These are phyloP conservation scores for Geotrichum histeridarum DNA, from an alignment of 1,139 yeast species.

Conservation along the genomic window DNA sequence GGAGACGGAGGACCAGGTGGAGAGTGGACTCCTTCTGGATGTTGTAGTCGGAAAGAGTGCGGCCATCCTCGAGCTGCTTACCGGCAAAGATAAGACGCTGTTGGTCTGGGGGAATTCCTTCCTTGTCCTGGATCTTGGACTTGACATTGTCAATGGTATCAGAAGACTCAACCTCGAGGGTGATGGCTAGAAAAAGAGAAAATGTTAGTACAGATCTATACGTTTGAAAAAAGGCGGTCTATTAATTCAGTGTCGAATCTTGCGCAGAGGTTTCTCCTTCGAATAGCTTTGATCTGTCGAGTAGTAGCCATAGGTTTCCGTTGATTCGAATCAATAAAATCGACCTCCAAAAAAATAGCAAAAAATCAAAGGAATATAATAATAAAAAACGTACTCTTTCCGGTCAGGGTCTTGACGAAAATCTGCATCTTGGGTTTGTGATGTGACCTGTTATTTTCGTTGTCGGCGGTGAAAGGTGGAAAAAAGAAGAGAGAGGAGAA, in stretches of 20 bases:
- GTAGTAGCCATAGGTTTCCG: neutral
- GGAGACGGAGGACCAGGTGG: constrained; percentile 95
- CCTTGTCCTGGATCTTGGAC: constrained; percentile 98
- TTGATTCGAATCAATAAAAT: constrained; percentile 43
- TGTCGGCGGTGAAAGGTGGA: constrained; percentile 11
- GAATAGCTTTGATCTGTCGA: too few species aligned
- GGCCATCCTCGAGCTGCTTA: constrained; percentile 98
- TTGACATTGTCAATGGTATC: constrained; percentile 99
- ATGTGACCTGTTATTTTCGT: constrained; percentile 15
- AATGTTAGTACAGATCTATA: constrained; percentile 28
- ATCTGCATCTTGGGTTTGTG: constrained; percentile 62
- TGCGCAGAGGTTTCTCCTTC: neutral
- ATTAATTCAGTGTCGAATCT: neutral
- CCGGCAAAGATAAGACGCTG: constrained; percentile 99
- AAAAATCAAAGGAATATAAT: neutral
- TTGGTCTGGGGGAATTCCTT: constrained; percentile 99
- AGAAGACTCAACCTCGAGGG: constrained; percentile 97
- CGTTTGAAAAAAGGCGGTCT: neutral
- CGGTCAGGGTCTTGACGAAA: constrained; percentile 97
- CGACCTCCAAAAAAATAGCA: neutral
- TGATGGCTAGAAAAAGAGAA: constrained; percentile 56
- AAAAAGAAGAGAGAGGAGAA: constrained; percentile 7
- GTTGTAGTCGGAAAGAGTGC: constrained; percentile 99
- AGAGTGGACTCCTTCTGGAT: constrained; percentile 98
- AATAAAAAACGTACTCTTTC: constrained; percentile 54